phyloP scores from a whole-genome alignment of 257 asterid species.

The Penstemon eatonii region DNA sequence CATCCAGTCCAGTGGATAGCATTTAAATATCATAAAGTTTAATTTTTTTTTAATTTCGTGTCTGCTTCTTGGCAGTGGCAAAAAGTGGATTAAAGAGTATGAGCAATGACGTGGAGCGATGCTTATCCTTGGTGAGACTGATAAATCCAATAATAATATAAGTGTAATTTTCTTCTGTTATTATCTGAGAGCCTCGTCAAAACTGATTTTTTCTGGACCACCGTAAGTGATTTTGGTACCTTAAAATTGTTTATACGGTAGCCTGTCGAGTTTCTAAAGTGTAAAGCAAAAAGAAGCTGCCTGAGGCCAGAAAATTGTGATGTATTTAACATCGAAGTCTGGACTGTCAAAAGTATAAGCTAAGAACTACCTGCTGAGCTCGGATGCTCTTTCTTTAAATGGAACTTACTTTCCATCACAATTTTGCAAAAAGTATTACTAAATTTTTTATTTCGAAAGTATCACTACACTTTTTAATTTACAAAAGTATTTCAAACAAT shows the following conservation, averaged over 20 bases:
- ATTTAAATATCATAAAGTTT: constrained; percentile 17
- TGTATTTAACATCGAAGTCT: constrained; percentile 13
- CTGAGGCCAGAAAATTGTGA: constrained; percentile 1
- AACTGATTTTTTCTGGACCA: not conserved
- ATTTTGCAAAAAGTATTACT: constrained; percentile 3
- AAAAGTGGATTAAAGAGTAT: constrained; percentile 76
- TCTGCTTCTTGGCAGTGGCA: constrained; percentile 64
- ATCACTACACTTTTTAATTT: too few species aligned
- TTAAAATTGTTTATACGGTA: constrained; percentile 14
- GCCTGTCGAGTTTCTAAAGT: constrained; percentile 8
- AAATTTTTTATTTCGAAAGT: not conserved
- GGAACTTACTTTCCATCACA: not conserved
- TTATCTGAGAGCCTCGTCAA: constrained; percentile 20
- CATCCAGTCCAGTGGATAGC: constrained; percentile 15
- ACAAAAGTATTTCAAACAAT: not conserved
- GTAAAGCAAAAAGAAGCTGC: constrained; percentile 11
- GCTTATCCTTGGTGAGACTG: constrained; percentile 77
- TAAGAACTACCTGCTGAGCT: not conserved
- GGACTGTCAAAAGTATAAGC: not conserved
- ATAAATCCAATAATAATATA: constrained; percentile 24
- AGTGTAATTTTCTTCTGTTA: constrained; percentile 14
- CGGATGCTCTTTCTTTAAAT: not conserved
- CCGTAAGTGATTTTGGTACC: constrained; percentile 6
- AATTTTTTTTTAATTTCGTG: constrained; percentile 1
- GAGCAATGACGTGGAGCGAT: constrained; percentile 73